phyloP scores from a whole-genome alignment of 768 basidiomycete genomes.

The Boletus subparvulus region DNA sequence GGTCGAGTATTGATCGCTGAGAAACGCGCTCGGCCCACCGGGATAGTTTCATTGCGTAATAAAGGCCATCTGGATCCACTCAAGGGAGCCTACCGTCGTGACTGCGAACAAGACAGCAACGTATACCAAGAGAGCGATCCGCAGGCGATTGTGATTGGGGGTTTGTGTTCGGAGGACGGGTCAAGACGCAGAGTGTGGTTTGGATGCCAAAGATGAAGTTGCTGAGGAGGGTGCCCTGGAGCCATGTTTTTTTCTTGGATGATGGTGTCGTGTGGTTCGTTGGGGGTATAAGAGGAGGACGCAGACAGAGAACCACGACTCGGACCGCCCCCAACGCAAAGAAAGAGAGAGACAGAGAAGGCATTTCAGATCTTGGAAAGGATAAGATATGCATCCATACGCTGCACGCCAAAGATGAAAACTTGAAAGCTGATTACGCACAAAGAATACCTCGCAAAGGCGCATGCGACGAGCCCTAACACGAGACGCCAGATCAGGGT shows the following conservation, averaged over 20 bases:
- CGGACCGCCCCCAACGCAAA: neutral
- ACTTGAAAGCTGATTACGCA: too few species aligned
- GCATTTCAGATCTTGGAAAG: neutral
- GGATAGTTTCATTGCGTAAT: constrained; percentile 30
- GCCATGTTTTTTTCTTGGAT: constrained; percentile 12
- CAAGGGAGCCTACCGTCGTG: constrained; percentile 11
- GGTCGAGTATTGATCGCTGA: constrained; percentile 7
- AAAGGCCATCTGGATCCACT: constrained; percentile 27
- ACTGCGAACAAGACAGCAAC: constrained; percentile 7
- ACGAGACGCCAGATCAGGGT: too few species aligned
- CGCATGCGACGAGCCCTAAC: too few species aligned
- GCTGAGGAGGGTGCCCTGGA: too few species aligned
- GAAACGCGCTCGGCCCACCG: constrained; percentile 29
- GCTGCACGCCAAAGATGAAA: neutral
- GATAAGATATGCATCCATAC: neutral
- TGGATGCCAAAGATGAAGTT: constrained; percentile 13
- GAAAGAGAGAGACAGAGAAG: neutral
- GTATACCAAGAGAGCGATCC: neutral
- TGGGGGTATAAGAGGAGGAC: neutral
- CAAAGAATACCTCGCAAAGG: too few species aligned
- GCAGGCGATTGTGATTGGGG: neutral
- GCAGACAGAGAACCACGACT: neutral
- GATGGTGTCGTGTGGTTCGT: constrained; percentile 2
- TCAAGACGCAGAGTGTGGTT: neutral
- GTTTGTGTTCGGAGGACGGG: neutral